phyloP scores from a whole-genome alignment of 176 grass and related monocot genomes.

The Melocanna baccifera region DNA sequence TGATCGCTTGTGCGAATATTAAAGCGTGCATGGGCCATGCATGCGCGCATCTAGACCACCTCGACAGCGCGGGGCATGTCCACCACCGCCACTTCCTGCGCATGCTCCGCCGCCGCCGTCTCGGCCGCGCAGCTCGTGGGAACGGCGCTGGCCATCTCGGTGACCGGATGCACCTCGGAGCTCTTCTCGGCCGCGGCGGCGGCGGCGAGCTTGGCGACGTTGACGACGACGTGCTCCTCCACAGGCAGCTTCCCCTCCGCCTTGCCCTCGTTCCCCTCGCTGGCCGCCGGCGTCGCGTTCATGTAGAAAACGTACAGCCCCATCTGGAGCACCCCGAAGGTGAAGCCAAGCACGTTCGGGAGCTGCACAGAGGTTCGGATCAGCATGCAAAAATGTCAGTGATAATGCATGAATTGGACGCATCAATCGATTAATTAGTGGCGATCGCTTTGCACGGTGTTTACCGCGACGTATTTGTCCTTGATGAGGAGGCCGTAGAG shows the following conservation, averaged over 20 bases:
- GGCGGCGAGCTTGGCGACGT: constrained; percentile 32
- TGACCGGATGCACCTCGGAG: constrained; percentile 32
- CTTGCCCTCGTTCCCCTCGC: constrained; percentile 24
- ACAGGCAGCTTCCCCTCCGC: constrained; percentile 21
- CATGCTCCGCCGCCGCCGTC: neutral
- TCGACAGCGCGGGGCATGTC: constrained; percentile 19
- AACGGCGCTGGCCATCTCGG: neutral
- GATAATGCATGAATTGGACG: neutral
- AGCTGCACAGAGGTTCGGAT: constrained; percentile 32
- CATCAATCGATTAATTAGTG: neutral
- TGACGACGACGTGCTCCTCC: constrained; percentile 28
- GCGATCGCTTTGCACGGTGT: neutral
- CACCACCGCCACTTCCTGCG: neutral
- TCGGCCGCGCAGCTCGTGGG: constrained; percentile 5
- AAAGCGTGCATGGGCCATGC: neutral
- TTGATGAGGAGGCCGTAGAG: constrained; percentile 73
- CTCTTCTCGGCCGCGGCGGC: neutral
- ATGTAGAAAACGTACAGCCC: constrained; percentile 58
- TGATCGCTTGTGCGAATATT: neutral
- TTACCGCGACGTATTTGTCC: constrained; percentile 78
- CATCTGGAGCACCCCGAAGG: constrained; percentile 74
- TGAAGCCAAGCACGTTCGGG: constrained; percentile 68
- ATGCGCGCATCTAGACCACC: constrained; percentile 3
- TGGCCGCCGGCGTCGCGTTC: constrained; percentile 28
- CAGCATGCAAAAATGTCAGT: neutral